Evolutionary conservation across 2,329 filamentous ascomycete species (phyloP).

Genomic region (Calonectria multiphialidica): DNA sequence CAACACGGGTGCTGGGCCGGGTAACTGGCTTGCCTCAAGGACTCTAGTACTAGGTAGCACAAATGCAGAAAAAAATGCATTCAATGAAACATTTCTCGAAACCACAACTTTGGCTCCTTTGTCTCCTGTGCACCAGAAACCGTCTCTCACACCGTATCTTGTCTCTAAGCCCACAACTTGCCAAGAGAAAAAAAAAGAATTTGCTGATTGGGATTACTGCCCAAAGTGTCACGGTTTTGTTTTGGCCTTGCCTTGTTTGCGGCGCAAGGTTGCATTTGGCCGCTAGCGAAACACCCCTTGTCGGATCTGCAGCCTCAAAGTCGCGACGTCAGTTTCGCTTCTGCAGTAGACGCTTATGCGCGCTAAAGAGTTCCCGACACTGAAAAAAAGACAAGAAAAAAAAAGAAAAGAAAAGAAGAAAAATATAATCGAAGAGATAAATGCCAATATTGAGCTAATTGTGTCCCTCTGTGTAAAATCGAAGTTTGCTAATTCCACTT

Average conservation of each 20-base stretch:
- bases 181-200: background rate
- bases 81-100: slow-evolving; percentile 1
- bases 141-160: background rate
- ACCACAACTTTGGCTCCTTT: background rate
- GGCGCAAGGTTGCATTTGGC: slow-evolving; percentile 4
- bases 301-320: slow-evolving; percentile 18
- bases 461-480: background rate
- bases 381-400: background rate
- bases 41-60: background rate
- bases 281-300: slow-evolving; percentile 19
- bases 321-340: slow-evolving; percentile 13
- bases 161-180: background rate
- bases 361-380: background rate
- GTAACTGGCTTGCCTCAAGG: background rate
- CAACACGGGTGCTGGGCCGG: background rate
- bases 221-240: background rate
- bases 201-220: background rate
- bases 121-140: background rate
- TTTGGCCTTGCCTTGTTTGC: slow-evolving; percentile 3
- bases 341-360: background rate
- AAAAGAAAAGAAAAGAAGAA: background rate
- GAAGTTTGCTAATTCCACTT: background rate
- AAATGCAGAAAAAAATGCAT: slow-evolving; percentile 4
- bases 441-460: background rate
- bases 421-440: no score